Base-by-base conservation (phyloP, 1,139 yeast species). In the Taphrina wiesneri region DNA sequence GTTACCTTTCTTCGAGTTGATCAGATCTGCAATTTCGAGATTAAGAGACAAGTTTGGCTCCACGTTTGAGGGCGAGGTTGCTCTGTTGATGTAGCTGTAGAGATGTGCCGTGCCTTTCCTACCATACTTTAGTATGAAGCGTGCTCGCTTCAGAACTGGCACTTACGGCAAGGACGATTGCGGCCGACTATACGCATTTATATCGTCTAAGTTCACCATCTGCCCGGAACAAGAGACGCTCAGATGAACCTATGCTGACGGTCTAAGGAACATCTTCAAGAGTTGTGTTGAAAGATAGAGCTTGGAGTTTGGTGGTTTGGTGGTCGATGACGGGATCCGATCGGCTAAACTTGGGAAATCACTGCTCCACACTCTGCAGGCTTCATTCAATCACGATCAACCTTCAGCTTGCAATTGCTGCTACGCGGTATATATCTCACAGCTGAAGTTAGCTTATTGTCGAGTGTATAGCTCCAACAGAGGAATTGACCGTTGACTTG, bases 1-100 rank as follows among this genome's bases (percentile, higher is more conserved):
- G 54, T 56, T 83, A 21, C 96, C 98, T 77, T 92, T 96, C 75
- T 93, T 93, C 68, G 89, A 92, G 75, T 93, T 93, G 76, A 93
- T 86, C 73, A 88, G 83, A 77, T 93, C 99, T 70, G 98, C 93
- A 69, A 93, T 92, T 74, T 93, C 98, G 72, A 93, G 79, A 76
- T 92, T 93, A 70, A 91, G 79, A 1, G 92, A 90, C 69, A 92
- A 81, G 74, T 93, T 93, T 6, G 99, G 98, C 77, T 92, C 97
- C 65, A 83, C 82, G 66, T 89, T 80, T 1, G 93, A 82, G 54
- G 96, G 88, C 71, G 95, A 84, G 74, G 98, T 92, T 2, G 99
- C 97, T 70, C 97, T 85, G 73, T 90, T 88, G 82, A 73, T 67
- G 57, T 34, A 43, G 54, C 63, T 57, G 46, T 51, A 52, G 28